Conservation (phyloP, 1,284 basidiomycete genomes). For the Caloboletus inedulis region DNA sequence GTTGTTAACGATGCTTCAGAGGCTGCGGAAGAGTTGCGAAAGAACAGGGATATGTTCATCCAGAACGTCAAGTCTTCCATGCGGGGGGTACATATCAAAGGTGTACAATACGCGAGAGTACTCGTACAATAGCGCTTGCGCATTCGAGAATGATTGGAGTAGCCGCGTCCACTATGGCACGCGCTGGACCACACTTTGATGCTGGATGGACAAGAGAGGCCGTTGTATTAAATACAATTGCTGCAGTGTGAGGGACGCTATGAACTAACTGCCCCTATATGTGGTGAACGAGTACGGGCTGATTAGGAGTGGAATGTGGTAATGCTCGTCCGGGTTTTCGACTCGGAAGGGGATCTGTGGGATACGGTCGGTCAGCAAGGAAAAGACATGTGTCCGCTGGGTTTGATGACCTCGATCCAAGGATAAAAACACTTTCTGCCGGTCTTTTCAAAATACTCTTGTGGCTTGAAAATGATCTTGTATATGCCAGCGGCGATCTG, state of each 20-base stretch:
- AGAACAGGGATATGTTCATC: constrained; percentile 77
- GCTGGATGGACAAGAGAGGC: constrained; percentile 3
- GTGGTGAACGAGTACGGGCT: constrained; percentile 93
- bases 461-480: constrained; percentile 83
- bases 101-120: constrained; percentile 77
- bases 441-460: constrained; percentile 71
- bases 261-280: constrained; percentile 74
- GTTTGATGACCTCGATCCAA: constrained; percentile 68
- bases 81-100: constrained; percentile 74
- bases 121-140: constrained; percentile 39
- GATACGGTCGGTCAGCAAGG: constrained; percentile 8
- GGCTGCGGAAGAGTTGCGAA: constrained; percentile 90
- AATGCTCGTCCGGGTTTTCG: constrained; percentile 70
- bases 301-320: constrained; percentile 88
- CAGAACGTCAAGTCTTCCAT: constrained; percentile 82
- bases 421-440: constrained; percentile 80
- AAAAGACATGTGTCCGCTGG: background rate
- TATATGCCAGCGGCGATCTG: constrained; percentile 61
- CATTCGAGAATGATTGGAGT: constrained; percentile 1
- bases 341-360: constrained; percentile 74
- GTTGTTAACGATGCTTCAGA: constrained; percentile 50
- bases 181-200: constrained; percentile 1
- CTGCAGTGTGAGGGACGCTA: background rate
- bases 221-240: constrained; percentile 5
- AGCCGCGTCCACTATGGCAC: background rate